Evolutionary conservation across 306 rosid species (phyloP), one percentile per base, ranked within the genome.

Genomic region (Rubus idaeus): DNA sequence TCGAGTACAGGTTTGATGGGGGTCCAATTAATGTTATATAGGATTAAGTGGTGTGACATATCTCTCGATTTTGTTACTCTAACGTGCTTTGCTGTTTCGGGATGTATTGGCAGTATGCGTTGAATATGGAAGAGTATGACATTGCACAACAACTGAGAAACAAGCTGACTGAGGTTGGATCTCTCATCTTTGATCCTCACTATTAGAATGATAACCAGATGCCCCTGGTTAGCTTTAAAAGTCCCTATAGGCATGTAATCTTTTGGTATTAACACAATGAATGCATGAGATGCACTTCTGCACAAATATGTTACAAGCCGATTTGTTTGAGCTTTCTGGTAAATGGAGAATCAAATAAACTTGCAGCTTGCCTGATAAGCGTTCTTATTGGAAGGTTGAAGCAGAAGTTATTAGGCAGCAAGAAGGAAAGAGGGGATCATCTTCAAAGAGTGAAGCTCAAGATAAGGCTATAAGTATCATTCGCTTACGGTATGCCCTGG

Each of bases 1-100:
- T 58, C 85, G 98, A 81, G 98, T 92, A 26, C 98, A 92, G 97
- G 98, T 94, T 45, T 68, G n/a, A n/a, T n/a, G n/a, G n/a, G n/a
- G n/a, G 69, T 16, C 2, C 46, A 39, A 2, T 6, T 39, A 62
- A 12, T 62, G 13, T 30, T 26, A 14, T 37, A 42, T 16, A 64
- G 67, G 42, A 10, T 61, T 16, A 50, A 50, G 57, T 73, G 73
- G 50, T 64, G 6, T 69, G n/a, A 45, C 9, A 26, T 21, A 49
- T 84, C 10, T 77, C 40, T 71, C 51, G 55, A 42, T 41, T 75
- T 80, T 75, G 39, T 47, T 5, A 5, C 8, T 79, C 68, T 68
- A 45, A 80, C 58, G 5, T 49, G 72, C 10, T 73, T 82, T 23
- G n/a, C 47, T 60, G 78, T 74, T 83, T 73, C 80, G 77, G 81